Conservation (phyloP, 208 protist genomes). For the Blastocrithidia nonstop region DNA sequence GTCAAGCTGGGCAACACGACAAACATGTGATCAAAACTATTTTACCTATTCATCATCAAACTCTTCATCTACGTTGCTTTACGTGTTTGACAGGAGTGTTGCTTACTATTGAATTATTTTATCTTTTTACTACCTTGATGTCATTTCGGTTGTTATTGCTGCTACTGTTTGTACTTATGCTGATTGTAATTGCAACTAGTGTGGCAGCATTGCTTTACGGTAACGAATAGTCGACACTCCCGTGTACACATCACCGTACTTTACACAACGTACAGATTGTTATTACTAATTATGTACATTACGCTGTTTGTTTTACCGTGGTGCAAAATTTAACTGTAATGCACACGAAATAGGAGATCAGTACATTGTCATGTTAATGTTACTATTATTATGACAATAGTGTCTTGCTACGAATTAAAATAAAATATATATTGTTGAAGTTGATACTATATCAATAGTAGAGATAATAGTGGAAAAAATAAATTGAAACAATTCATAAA, state of each 20-base stretch:
- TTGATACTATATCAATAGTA: too few relatives aligned
- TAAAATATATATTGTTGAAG: neutral
- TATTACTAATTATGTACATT: neutral
- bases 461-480: too few relatives aligned
- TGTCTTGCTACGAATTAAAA: neutral
- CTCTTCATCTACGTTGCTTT: conserved; percentile 9
- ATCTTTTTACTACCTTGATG: conserved; percentile 1
- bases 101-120: conserved; percentile 15
- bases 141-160: conserved; percentile 9
- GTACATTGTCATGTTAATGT: neutral
- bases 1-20: too few relatives aligned
- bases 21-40: conserved; percentile 11
- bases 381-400: neutral
- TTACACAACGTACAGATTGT: conserved; percentile 4
- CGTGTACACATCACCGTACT: conserved; percentile 16
- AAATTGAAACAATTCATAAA: too few relatives aligned
- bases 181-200: neutral
- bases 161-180: neutral
- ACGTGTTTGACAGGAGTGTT: conserved; percentile 26
- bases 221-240: conserved; percentile 46
- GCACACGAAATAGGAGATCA: conserved; percentile 34
- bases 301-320: neutral
- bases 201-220: conserved; percentile 2
- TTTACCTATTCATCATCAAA: conserved; percentile 14
- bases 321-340: conserved; percentile 36